Evolutionary conservation across 768 basidiomycete genomes (phyloP).

Genomic region (Tremella fuciformis): DNA sequence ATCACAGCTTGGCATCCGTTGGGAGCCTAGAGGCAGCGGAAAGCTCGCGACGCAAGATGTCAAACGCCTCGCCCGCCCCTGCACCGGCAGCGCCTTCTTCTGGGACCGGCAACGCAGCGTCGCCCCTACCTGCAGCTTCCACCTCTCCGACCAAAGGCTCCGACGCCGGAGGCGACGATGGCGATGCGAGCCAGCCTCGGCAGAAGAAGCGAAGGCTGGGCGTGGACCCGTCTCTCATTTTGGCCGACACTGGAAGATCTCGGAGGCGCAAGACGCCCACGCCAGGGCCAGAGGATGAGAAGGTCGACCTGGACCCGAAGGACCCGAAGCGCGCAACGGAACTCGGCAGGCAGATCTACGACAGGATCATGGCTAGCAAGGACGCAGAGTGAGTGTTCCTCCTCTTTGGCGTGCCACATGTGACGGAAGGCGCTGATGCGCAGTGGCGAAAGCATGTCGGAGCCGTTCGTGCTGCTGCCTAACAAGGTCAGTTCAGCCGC

Average conservation of each 20-base stretch:
- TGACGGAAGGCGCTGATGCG: neutral
- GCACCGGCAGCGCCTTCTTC: neutral
- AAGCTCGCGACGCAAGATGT: too few species aligned
- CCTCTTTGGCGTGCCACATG: neutral
- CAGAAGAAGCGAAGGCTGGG: constrained; percentile 25
- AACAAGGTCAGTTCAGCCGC: constrained; percentile 30
- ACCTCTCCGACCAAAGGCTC: too few species aligned
- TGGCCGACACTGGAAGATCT: constrained; percentile 27
- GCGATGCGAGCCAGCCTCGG: constrained; percentile 1
- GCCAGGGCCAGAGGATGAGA: constrained; percentile 21
- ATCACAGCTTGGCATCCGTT: too few species aligned
- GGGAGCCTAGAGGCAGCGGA: too few species aligned
- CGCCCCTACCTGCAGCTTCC: neutral
- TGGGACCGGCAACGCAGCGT: neutral
- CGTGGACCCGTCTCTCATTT: constrained; percentile 39
- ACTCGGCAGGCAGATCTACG: constrained; percentile 36
- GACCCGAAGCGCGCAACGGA: constrained; percentile 33
- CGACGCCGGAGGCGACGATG: neutral
- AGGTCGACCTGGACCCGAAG: constrained; percentile 31
- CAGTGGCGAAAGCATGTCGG: constrained; percentile 34
- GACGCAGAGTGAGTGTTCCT: constrained; percentile 35
- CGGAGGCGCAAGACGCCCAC: constrained; percentile 34
- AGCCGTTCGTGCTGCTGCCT: constrained; percentile 44
- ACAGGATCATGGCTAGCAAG: constrained; percentile 34
- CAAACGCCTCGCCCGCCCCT: neutral